A percentile compares a stretch with the other conserved stretches of the same genome.
Evolutionary conservation across 2,329 filamentous ascomycete genomes (phyloP).

Genomic region (Rachicladosporium sp.): DNA sequence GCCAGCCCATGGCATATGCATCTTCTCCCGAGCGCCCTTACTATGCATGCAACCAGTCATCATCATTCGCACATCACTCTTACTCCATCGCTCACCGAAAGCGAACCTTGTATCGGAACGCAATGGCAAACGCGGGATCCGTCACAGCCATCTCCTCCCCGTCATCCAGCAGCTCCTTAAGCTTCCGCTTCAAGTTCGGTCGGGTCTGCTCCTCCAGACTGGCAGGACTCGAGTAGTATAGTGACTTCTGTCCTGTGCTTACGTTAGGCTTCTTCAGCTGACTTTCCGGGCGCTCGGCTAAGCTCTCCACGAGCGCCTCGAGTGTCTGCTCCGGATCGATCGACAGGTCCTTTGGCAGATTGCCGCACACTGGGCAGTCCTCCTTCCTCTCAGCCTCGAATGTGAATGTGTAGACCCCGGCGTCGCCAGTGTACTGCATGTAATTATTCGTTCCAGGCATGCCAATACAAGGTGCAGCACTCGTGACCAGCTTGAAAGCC

Average conservation of each 20-base stretch:
- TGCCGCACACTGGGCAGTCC: slow-evolving; percentile 90
- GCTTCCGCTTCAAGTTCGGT: slow-evolving; percentile 65
- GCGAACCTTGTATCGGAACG: slow-evolving; percentile 49
- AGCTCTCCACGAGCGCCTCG: slow-evolving; percentile 70
- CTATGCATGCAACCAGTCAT: no score
- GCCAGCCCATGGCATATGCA: no score
- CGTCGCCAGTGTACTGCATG: slow-evolving; percentile 99
- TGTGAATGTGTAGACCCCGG: slow-evolving; percentile 91
- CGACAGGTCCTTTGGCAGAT: slow-evolving; percentile 60
- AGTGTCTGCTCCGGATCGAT: slow-evolving; percentile 62
- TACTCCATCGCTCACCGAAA: slow-evolving; percentile 21
- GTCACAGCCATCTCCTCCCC: slow-evolving; percentile 87
- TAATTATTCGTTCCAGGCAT: slow-evolving; percentile 64
- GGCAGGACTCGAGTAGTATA: slow-evolving; percentile 80
- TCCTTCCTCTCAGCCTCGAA: slow-evolving; percentile 90
- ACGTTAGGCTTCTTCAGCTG: slow-evolving; percentile 92
- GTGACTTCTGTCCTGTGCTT: slow-evolving; percentile 64
- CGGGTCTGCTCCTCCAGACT: slow-evolving; percentile 74
- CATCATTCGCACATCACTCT: no score
- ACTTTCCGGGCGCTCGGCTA: slow-evolving; percentile 72
- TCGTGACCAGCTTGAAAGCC: slow-evolving; percentile 84
- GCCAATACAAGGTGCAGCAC: slow-evolving; percentile 66
- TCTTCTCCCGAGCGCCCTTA: no score
- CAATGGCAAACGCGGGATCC: slow-evolving; percentile 68
- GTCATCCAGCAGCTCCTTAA: slow-evolving; percentile 62